These are phyloP conservation scores for Picocystis sp. DNA, from an alignment of 163 green algal species.

Conservation along the genomic window DNA sequence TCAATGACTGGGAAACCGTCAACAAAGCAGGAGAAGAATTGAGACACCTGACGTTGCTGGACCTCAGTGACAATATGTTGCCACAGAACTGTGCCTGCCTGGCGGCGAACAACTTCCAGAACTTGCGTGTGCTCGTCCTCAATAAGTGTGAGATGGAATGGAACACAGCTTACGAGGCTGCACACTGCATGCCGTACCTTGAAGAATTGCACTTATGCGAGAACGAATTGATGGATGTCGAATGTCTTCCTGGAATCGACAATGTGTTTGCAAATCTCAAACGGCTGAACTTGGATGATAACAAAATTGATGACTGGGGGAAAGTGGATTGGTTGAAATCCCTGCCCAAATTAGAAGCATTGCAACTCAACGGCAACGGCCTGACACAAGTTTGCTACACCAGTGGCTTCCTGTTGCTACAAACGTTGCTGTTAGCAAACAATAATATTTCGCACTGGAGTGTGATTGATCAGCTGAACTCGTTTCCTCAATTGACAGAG, in stretches of 20 bases:
- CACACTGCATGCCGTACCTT: constrained; percentile 26
- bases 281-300: constrained; percentile 48
- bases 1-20: constrained; percentile 22
- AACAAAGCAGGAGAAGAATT: constrained; percentile 16
- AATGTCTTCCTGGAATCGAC: neutral
- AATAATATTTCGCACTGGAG: constrained; percentile 6
- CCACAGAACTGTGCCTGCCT: no score
- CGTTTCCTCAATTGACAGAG: constrained; percentile 43
- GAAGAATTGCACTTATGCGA: constrained; percentile 41
- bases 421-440: constrained; percentile 4
- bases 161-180: constrained; percentile 15
- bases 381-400: no score
- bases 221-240: constrained; percentile 33
- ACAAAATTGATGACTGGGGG: constrained; percentile 33
- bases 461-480: constrained; percentile 23
- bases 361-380: no score
- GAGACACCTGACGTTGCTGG: constrained; percentile 12
- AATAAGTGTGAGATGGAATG: constrained; percentile 13
- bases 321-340: constrained; percentile 27
- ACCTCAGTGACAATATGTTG: constrained; percentile 9
- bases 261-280: constrained; percentile 8
- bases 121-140: constrained; percentile 12
- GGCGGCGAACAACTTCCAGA: neutral
- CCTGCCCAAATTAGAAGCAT: neutral
- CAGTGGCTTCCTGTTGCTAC: neutral